These are phyloP conservation scores for Brettanomyces naardenensis DNA, from an alignment of 805 yeast genomes.

Conservation along the genomic window DNA sequence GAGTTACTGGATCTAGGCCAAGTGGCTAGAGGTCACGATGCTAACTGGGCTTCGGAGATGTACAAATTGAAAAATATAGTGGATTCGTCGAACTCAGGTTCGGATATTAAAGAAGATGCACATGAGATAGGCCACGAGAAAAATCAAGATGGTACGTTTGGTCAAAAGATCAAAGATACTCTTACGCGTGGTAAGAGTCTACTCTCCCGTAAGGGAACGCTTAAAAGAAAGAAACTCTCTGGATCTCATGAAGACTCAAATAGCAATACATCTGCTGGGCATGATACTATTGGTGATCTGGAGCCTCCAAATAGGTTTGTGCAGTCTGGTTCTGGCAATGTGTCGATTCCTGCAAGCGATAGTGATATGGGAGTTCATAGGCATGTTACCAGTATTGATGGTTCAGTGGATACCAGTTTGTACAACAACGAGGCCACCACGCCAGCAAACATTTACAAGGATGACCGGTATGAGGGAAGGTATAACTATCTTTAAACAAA, in stretches of 20 bases:
- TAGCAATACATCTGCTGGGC: not conserved
- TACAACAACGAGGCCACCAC: slow-evolving; percentile 4
- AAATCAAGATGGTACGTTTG: not conserved
- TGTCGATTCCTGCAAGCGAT: slow-evolving; percentile 1
- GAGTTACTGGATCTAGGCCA: slow-evolving; percentile 69
- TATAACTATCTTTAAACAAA: not conserved
- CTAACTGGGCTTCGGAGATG: slow-evolving; percentile 67
- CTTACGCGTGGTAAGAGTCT: slow-evolving; percentile 36
- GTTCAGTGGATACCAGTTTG: slow-evolving; percentile 2
- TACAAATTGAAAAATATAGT: slow-evolving; percentile 34
- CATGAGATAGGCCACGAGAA: not conserved
- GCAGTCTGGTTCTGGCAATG: not conserved
- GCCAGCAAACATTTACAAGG: slow-evolving; percentile 3
- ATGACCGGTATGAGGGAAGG: not conserved
- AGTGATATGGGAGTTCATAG: not conserved
- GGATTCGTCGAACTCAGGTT: slow-evolving; percentile 15
- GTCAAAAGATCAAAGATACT: slow-evolving; percentile 18
- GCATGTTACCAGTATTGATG: not conserved
- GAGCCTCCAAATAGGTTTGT: slow-evolving; percentile 1
- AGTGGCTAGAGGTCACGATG: slow-evolving; percentile 77
- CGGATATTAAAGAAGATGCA: not conserved
- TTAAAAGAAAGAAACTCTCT: not conserved
- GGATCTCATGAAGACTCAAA: not conserved
- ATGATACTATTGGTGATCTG: slow-evolving; percentile 2
- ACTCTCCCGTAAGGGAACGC: slow-evolving; percentile 14